A percentile compares a stretch with the other conserved stretches of the same genome.
Evolutionary conservation across 768 basidiomycete genomes (phyloP).

Genomic region (Boletus tomentosulus): DNA sequence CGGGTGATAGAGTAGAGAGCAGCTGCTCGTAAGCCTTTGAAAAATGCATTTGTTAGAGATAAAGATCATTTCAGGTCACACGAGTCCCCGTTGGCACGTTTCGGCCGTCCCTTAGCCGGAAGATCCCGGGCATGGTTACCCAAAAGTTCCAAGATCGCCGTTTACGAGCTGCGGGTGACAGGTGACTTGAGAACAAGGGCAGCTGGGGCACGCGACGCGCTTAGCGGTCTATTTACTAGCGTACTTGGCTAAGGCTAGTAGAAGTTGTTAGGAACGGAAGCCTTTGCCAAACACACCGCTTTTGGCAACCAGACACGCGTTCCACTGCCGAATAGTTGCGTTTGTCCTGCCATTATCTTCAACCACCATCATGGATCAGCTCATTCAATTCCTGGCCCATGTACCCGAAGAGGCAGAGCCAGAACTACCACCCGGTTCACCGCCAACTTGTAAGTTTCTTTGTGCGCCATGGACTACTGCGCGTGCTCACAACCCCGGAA

Average conservation of each 20-base stretch:
- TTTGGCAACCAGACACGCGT: slow-evolving; percentile 15
- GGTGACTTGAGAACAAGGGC: not conserved
- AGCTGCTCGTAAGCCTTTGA: slow-evolving; percentile 65
- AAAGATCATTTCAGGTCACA: not conserved
- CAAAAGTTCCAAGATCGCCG: not conserved
- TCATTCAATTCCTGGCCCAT: slow-evolving; percentile 14
- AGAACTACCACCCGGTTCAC: slow-evolving; percentile 56
- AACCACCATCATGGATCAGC: slow-evolving; percentile 13
- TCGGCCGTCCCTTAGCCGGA: not conserved
- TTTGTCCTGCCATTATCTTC: not conserved
- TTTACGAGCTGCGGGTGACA: not conserved
- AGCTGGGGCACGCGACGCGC: not conserved
- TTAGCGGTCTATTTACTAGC: not conserved
- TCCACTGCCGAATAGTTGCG: not conserved
- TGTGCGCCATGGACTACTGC: not conserved
- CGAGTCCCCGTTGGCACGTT: not conserved
- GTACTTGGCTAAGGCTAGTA: not conserved
- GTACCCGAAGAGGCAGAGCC: slow-evolving; percentile 32
- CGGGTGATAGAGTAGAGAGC: slow-evolving; percentile 48
- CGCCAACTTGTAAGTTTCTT: slow-evolving; percentile 52
- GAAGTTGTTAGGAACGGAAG: slow-evolving; percentile 14
- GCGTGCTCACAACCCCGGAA: slow-evolving; percentile 25
- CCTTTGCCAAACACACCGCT: slow-evolving; percentile 19
- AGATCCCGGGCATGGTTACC: not conserved
- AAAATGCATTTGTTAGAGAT: slow-evolving; percentile 54